These are phyloP conservation scores for Tolypocladium cylindrosporum DNA, from an alignment of 2,329 filamentous ascomycete genomes.

Conservation along the genomic window DNA sequence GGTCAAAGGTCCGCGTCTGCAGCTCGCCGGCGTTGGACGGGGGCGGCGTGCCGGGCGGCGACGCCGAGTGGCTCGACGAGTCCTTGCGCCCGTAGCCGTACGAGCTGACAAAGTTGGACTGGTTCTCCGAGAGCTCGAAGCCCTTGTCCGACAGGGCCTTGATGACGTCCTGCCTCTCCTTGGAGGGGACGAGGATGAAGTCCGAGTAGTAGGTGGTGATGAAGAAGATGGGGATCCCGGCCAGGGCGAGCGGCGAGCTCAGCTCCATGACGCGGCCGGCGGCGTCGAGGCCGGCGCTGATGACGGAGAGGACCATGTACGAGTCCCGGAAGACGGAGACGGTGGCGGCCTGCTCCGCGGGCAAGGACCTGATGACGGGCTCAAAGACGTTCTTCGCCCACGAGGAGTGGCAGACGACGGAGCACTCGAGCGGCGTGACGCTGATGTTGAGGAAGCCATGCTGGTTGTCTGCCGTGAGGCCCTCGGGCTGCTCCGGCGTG, in stretches of 20 bases:
- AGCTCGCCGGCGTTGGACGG: constrained; percentile 71
- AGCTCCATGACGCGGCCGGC: constrained; percentile 86
- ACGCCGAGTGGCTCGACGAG: constrained; percentile 22
- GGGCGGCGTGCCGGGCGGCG: constrained; percentile 59
- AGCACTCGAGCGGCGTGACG: constrained; percentile 86
- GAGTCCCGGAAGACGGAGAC: constrained; percentile 73
- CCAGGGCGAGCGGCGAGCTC: constrained; percentile 81
- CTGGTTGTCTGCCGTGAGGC: constrained; percentile 39
- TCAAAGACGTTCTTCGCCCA: constrained; percentile 68
- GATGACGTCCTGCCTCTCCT: constrained; percentile 64
- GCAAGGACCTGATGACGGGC: constrained; percentile 56
- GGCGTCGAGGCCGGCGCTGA: constrained; percentile 81
- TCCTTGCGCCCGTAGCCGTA: constrained; percentile 24
- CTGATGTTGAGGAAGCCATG: constrained; percentile 90
- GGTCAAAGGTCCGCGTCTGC: constrained; percentile 70
- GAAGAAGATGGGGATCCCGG: constrained; percentile 94
- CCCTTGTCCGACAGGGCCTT: constrained; percentile 67
- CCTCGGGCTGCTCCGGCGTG: constrained; percentile 30
- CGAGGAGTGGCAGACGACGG: constrained; percentile 72
- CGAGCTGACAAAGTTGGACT: constrained; percentile 55
- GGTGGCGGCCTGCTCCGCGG: constrained; percentile 36
- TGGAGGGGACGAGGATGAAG: constrained; percentile 82
- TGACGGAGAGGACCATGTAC: constrained; percentile 83
- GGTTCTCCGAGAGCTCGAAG: constrained; percentile 71
- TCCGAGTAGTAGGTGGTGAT: constrained; percentile 98